Evolutionary conservation across 2,329 filamentous ascomycete species (phyloP).

Genomic region (Cordyceps cicadae): DNA sequence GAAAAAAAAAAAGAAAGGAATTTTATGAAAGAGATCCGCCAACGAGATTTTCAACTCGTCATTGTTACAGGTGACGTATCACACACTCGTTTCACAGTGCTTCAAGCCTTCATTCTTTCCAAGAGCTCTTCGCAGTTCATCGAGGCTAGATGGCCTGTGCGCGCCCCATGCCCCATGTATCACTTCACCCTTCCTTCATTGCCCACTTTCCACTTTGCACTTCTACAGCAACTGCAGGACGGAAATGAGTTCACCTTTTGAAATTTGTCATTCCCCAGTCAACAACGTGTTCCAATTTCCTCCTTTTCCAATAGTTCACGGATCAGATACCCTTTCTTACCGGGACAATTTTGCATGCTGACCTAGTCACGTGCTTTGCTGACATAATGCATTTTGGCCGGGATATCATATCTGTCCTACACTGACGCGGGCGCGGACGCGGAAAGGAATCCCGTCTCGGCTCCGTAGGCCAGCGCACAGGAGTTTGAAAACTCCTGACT

Average conservation of each 20-base stretch:
- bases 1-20: background rate
- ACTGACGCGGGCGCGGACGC: background rate
- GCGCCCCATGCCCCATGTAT: background rate
- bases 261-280: background rate
- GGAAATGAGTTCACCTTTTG: background rate
- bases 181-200: background rate
- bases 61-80: background rate
- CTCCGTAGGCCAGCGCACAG: background rate
- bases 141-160: slow-evolving; percentile 9
- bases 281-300: too few relatives aligned
- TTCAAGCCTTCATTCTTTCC: background rate
- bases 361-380: slow-evolving; percentile 1
- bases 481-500: background rate
- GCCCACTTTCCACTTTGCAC: background rate
- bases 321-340: background rate
- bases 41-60: background rate
- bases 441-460: background rate
- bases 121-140: background rate
- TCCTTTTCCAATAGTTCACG: background rate
- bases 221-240: background rate
- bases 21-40: background rate
- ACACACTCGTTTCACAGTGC: background rate
- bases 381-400: background rate
- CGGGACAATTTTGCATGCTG: background rate
- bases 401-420: background rate